These are phyloP conservation scores for Biscogniauxia mediterranea DNA, from an alignment of 2,329 filamentous ascomycete genomes.

Conservation along the genomic window DNA sequence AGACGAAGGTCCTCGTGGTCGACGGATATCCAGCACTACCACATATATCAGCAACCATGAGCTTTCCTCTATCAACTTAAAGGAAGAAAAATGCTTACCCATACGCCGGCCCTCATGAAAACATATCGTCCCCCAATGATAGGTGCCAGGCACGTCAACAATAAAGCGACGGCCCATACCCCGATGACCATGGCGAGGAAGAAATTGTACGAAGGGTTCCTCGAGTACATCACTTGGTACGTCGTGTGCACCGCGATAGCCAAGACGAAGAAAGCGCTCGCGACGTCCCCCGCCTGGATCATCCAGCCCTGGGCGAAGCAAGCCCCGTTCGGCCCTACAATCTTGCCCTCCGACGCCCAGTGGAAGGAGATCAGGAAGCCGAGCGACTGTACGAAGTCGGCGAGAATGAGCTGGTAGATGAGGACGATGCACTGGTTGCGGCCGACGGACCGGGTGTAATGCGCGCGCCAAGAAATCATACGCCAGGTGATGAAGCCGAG, in stretches of 20 bases:
- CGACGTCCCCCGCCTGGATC: slow-evolving; percentile 52
- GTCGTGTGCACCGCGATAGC: slow-evolving; percentile 54
- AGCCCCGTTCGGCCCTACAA: slow-evolving; percentile 43
- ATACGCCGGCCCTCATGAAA: slow-evolving; percentile 51
- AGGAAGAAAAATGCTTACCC: slow-evolving; percentile 34
- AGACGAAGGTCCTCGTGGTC: slow-evolving; percentile 46
- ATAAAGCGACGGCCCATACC: slow-evolving; percentile 43
- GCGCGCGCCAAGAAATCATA: slow-evolving; percentile 39
- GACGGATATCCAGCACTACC: slow-evolving; percentile 51
- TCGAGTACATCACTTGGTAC: slow-evolving; percentile 46
- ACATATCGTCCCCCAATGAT: slow-evolving; percentile 41
- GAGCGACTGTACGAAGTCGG: slow-evolving; percentile 49
- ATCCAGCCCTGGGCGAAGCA: slow-evolving; percentile 56
- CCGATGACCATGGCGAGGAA: slow-evolving; percentile 40
- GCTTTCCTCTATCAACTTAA: background rate
- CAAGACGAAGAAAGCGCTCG: slow-evolving; percentile 53
- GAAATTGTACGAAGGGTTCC: slow-evolving; percentile 36
- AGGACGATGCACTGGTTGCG: slow-evolving; percentile 53
- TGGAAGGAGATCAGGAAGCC: slow-evolving; percentile 51
- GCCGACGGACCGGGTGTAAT: slow-evolving; percentile 29
- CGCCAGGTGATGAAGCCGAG: slow-evolving; percentile 45
- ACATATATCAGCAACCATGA: slow-evolving; percentile 3
- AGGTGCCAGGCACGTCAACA: slow-evolving; percentile 45
- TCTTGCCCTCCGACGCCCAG: slow-evolving; percentile 45
- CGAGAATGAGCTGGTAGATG: slow-evolving; percentile 53